phyloP scores from a whole-genome alignment of 257 asterid genomes.

The Solanum habrochaites region DNA sequence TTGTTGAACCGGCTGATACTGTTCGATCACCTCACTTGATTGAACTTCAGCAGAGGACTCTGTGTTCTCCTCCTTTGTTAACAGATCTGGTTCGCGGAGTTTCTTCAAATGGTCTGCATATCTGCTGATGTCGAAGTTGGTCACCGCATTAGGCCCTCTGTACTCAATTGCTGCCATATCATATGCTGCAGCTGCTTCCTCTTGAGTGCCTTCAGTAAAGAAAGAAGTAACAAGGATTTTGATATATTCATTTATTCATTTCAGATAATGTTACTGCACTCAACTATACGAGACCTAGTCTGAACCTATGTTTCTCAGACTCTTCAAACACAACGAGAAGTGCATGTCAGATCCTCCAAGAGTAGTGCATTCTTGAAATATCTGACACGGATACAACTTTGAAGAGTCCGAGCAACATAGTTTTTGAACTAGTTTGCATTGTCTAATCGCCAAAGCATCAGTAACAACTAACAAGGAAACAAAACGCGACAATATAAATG shows the following conservation, averaged over 20 bases:
- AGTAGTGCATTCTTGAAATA: neutral
- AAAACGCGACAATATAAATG: neutral
- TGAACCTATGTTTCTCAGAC: neutral
- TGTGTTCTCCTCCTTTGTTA: neutral
- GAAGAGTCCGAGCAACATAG: neutral
- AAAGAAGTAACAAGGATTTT: neutral
- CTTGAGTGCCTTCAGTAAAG: constrained; percentile 45
- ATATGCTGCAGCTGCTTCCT: constrained; percentile 88
- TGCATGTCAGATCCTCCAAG: neutral
- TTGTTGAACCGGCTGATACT: neutral
- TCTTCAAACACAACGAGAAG: neutral
- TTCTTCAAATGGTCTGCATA: constrained; percentile 41
- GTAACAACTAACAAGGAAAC: neutral
- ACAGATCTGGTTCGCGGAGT: neutral
- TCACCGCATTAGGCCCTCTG: constrained; percentile 70
- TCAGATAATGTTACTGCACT: neutral
- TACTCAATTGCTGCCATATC: constrained; percentile 79
- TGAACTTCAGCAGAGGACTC: neutral
- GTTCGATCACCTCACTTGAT: constrained; percentile 4
- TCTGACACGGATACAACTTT: neutral
- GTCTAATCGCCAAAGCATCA: neutral
- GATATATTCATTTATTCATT: neutral
- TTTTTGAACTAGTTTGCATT: neutral
- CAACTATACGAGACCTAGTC: neutral
- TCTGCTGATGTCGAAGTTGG: constrained; percentile 70